These are phyloP conservation scores for Psilocybe tampanensis DNA, from an alignment of 768 basidiomycete species.

Conservation along the genomic window DNA sequence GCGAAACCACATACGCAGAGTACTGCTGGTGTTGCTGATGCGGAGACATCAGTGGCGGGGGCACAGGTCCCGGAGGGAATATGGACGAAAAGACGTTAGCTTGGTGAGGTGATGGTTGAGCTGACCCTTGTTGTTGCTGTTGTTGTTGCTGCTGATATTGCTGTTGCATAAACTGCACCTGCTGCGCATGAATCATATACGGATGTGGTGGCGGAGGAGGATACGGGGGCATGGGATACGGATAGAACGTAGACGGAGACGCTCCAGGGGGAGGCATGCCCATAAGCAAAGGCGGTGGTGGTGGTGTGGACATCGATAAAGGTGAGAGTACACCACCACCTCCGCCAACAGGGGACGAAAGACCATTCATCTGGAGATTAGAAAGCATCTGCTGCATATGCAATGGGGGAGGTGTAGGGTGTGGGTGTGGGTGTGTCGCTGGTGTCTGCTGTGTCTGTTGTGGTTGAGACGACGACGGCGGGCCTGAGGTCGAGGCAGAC, in stretches of 20 bases:
- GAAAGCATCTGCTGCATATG: slow-evolving; percentile 21
- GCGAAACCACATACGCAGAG: slow-evolving; percentile 5
- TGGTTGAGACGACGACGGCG: slow-evolving; percentile 1
- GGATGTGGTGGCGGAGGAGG: slow-evolving; percentile 19
- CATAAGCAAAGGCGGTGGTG: slow-evolving; percentile 1
- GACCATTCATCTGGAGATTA: slow-evolving; percentile 22
- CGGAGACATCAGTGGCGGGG: slow-evolving; percentile 13
- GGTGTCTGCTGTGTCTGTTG: slow-evolving; percentile 9
- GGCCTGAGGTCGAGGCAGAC: neutral
- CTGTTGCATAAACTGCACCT: slow-evolving; percentile 22
- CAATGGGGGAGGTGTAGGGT: slow-evolving; percentile 18
- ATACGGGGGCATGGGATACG: slow-evolving; percentile 18
- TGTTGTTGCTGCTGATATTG: slow-evolving; percentile 13
- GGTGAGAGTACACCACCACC: slow-evolving; percentile 6
- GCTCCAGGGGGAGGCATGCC: slow-evolving; percentile 7
- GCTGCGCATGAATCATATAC: slow-evolving; percentile 14
- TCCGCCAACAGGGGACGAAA: slow-evolving; percentile 11
- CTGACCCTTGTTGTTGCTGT: slow-evolving; percentile 7
- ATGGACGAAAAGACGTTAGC: slow-evolving; percentile 25
- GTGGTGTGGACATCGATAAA: neutral
- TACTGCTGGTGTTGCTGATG: slow-evolving; percentile 14
- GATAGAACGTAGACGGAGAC: slow-evolving; percentile 13
- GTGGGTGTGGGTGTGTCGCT: slow-evolving; percentile 18
- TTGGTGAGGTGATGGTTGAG: slow-evolving; percentile 21
- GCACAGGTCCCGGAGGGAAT: slow-evolving; percentile 7